Evolutionary conservation across 805 yeast genomes (phyloP), one percentile per base, ranked within the genome.

Genomic region (Spathaspora boniae): DNA sequence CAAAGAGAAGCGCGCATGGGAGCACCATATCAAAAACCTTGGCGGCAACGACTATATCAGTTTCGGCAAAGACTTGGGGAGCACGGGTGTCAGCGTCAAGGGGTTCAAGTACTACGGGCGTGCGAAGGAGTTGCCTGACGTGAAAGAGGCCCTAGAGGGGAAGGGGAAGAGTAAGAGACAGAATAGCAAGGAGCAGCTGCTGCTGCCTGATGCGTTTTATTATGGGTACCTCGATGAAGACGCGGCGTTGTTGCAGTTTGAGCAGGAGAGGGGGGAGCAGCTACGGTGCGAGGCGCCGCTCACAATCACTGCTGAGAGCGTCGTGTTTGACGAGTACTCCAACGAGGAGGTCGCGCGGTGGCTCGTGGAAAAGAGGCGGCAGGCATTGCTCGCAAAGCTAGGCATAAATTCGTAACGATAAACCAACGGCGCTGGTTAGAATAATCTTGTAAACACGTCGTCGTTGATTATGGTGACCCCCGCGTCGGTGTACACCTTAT

Each of bases 31-130:
- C 28, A 67, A 68, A 35, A 69, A 74, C 7, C 60, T 87, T 1
- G 91, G 91, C 1, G 95, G 96, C 0, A 79, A 85, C 2, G 82
- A 84, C 52, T 78, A 79, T 49, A 50, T 74, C 14, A 55, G 43
- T 29, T 47, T 46, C 37, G 57, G 56, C 14, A 46, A 51, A 16
- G 48, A 51, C 26, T 36, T 56, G 29, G 34, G 36, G 6, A 37
- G 37, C 9, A 18, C 42, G 17, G 61, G 62, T 6, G 24, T 44
- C 5, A 41, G 47, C 12, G 53, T 74, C 1, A 64, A 71, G 26
- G 87, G 87, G 0, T 78, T 77, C 44, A 62, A 82, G 37, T 89
- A 84, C 56, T 89, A 78, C 58, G 97, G 97, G 0, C 60, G 95
- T 32, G 95, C 96, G 0, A 68, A 76, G 34, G 91, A 86, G 29